These are phyloP conservation scores for Oxyria digyna DNA, from an alignment of 148 eudicot species.

Conservation along the genomic window DNA sequence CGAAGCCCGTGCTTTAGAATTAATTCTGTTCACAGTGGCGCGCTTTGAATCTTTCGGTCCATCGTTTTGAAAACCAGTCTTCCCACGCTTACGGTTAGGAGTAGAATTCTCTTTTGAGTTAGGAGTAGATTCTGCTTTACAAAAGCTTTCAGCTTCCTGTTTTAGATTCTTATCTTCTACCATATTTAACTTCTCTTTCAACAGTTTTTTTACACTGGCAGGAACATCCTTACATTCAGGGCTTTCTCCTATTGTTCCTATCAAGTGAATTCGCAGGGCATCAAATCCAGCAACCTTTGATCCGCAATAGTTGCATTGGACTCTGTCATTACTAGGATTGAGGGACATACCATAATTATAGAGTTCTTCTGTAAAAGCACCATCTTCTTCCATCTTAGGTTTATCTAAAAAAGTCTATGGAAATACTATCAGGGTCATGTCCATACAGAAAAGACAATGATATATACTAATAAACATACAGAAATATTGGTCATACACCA, in stretches of 20 bases:
- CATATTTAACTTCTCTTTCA: constrained; percentile 13
- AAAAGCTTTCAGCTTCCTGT: constrained; percentile 8
- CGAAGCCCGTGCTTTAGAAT: background rate
- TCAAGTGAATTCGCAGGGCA: constrained; percentile 42
- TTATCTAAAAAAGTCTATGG: background rate
- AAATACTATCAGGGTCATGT: background rate
- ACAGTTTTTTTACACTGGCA: constrained; percentile 20
- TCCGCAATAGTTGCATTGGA: constrained; percentile 45
- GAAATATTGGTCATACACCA: background rate
- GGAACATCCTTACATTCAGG: constrained; percentile 30
- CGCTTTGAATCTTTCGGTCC: constrained; percentile 10
- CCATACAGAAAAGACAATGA: background rate
- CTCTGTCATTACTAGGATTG: constrained; percentile 20
- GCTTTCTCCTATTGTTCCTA: constrained; percentile 25
- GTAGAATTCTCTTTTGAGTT: constrained; percentile 11
- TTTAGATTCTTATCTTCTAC: constrained; percentile 14
- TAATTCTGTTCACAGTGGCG: constrained; percentile 3
- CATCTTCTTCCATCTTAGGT: background rate
- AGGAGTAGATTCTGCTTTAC: constrained; percentile 8
- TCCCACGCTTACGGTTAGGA: constrained; percentile 4
- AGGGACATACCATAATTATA: constrained; percentile 34
- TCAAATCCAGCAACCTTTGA: constrained; percentile 31
- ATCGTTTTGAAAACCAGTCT: background rate
- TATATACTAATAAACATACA: background rate
- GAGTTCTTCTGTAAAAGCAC: background rate